A percentile compares a stretch with the other conserved stretches of the same genome.
Evolutionary conservation across 768 basidiomycete genomes (phyloP).

Genomic region (Podaxis sp.): DNA sequence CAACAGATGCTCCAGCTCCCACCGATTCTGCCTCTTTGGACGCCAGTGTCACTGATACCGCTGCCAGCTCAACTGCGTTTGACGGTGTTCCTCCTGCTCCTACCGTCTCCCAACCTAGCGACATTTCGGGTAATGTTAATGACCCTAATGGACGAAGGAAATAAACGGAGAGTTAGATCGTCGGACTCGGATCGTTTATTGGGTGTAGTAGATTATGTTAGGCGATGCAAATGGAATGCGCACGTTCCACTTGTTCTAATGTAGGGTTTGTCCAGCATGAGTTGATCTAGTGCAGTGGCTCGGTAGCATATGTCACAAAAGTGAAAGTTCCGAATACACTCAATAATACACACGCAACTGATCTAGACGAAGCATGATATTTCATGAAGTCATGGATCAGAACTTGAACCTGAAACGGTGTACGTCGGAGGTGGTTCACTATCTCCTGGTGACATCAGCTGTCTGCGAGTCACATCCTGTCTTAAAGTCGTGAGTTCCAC

Average conservation of each 20-base stretch:
- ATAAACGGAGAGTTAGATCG: neutral
- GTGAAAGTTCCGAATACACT: no score
- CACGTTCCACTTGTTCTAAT: neutral
- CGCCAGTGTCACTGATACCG: neutral
- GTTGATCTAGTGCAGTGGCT: neutral
- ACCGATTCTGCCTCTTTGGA: constrained; percentile 8
- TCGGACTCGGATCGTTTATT: neutral
- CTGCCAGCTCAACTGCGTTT: constrained; percentile 13
- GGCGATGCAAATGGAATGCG: neutral
- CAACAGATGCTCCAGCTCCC: constrained; percentile 11
- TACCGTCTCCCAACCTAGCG: constrained; percentile 20
- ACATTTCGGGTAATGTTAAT: constrained; percentile 29
- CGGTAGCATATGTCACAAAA: neutral
- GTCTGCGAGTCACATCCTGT: no score
- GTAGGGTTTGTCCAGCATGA: neutral
- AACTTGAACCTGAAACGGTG: no score
- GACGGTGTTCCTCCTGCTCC: constrained; percentile 15
- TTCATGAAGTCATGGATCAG: no score
- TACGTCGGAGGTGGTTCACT: no score
- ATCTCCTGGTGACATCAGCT: no score
- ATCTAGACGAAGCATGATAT: no score
- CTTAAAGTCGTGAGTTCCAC: no score
- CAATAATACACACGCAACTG: no score
- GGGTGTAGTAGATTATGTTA: neutral
- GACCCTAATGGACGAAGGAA: constrained; percentile 25